Conservation (phyloP, 78 protist species). For the Guillardia theta region DNA sequence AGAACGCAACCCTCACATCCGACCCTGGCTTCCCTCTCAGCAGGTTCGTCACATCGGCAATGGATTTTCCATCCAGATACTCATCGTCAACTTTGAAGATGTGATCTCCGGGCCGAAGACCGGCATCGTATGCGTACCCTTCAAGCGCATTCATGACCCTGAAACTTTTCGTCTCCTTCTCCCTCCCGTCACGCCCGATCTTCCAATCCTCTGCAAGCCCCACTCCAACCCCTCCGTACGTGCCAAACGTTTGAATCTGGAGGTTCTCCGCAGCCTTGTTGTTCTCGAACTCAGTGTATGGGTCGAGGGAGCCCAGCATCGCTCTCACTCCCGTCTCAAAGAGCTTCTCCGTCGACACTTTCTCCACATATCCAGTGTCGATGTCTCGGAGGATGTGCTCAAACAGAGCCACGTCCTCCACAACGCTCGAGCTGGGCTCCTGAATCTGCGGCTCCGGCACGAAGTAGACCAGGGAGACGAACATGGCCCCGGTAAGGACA, state of each 20-base stretch:
- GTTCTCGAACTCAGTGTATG: constrained; percentile 15
- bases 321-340: not conserved
- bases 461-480: too few species aligned
- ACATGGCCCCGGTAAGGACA: too few species aligned
- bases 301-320: not conserved
- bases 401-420: not conserved
- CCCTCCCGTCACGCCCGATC: not conserved
- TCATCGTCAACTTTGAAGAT: not conserved
- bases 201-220: not conserved
- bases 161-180: not conserved
- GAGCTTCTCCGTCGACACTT: not conserved
- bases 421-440: too few species aligned
- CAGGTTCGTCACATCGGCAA: not conserved
- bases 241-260: not conserved
- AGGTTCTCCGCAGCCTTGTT: not conserved
- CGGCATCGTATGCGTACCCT: not conserved
- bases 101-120: not conserved
- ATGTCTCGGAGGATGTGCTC: not conserved
- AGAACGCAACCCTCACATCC: not conserved
- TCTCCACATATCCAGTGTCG: not conserved
- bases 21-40: not conserved
- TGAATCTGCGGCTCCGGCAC: too few species aligned
- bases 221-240: not conserved
- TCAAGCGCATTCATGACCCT: not conserved
- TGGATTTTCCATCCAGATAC: not conserved